phyloP scores from a whole-genome alignment of 2,329 filamentous ascomycete genomes.

The Ceratocystis harringtonii region DNA sequence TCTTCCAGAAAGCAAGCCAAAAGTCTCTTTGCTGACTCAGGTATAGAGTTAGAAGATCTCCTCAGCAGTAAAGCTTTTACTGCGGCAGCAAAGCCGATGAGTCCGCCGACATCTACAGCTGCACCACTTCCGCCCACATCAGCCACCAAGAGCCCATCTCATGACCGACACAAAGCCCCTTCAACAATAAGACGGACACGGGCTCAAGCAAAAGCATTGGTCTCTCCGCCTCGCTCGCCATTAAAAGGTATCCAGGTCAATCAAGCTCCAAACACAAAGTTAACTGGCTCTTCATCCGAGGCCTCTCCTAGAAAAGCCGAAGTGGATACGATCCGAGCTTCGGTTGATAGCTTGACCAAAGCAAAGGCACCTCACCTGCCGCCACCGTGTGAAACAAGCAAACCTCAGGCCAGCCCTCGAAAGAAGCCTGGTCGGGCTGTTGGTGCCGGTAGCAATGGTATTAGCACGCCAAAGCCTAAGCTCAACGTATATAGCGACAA shows the following conservation, averaged over 20 bases:
- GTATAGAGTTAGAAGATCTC: slow-evolving; percentile 2
- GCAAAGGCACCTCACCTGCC: not conserved
- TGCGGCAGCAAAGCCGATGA: not conserved
- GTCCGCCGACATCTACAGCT: not conserved
- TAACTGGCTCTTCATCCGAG: not conserved
- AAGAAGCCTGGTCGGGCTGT: not conserved
- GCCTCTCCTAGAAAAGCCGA: not conserved
- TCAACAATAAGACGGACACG: not conserved
- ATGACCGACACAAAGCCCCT: not conserved
- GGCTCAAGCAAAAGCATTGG: not conserved
- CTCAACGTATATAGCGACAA: not conserved
- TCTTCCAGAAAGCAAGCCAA: too few species aligned
- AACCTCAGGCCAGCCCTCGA: not conserved
- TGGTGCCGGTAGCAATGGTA: not conserved
- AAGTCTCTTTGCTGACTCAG: not conserved
- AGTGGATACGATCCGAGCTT: not conserved
- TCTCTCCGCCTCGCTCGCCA: not conserved
- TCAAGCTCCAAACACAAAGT: not conserved
- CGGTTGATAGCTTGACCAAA: not conserved
- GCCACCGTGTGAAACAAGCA: not conserved
- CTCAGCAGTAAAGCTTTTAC: not conserved
- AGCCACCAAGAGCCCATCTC: not conserved
- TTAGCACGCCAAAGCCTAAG: not conserved
- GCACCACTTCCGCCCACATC: not conserved
- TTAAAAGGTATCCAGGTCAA: not conserved